Percentiles rank a stretch among this genome's conserved stretches.
Evolutionary conservation across 73 alveolate species (phyloP).

Genomic region (Durusdinium trenchii): DNA sequence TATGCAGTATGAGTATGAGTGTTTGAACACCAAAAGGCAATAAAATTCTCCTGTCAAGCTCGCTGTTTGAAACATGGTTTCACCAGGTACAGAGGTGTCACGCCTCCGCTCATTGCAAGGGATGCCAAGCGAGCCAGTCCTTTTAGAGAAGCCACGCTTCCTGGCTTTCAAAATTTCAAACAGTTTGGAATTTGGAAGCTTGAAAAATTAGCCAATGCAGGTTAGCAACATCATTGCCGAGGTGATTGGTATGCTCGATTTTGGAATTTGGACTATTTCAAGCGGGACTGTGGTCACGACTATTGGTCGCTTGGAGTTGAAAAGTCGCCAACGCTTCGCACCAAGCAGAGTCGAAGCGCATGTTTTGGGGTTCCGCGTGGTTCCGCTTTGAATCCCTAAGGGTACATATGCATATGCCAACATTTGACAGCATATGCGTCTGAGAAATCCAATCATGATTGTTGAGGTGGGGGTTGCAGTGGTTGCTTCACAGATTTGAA

Average conservation of each 20-base stretch:
- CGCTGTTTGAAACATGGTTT: not conserved
- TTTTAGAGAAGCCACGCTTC: constrained; percentile 76
- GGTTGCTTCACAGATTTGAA: too few relatives aligned
- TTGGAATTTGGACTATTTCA: constrained; percentile 82
- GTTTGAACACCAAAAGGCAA: not conserved
- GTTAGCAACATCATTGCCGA: not conserved
- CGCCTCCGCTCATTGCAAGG: constrained; percentile 42
- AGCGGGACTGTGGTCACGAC: constrained; percentile 94
- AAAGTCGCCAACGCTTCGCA: not conserved
- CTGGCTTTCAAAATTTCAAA: not conserved
- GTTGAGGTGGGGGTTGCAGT: too few relatives aligned
- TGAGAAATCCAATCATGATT: too few relatives aligned
- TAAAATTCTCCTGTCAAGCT: not conserved
- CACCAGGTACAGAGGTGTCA: constrained; percentile 52
- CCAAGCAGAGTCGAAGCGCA: too few relatives aligned
- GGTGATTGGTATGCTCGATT: constrained; percentile 92
- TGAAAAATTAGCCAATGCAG: not conserved
- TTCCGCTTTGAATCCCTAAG: too few relatives aligned
- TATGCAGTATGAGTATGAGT: too few relatives aligned
- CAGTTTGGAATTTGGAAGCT: not conserved
- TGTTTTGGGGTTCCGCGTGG: too few relatives aligned
- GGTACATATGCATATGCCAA: too few relatives aligned
- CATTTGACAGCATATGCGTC: too few relatives aligned
- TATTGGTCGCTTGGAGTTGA: constrained; percentile 28
- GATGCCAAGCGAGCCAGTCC: constrained; percentile 22